phyloP scores from a whole-genome alignment of 1,284 basidiomycete genomes.

The Rhodotorula mucilaginosa region DNA sequence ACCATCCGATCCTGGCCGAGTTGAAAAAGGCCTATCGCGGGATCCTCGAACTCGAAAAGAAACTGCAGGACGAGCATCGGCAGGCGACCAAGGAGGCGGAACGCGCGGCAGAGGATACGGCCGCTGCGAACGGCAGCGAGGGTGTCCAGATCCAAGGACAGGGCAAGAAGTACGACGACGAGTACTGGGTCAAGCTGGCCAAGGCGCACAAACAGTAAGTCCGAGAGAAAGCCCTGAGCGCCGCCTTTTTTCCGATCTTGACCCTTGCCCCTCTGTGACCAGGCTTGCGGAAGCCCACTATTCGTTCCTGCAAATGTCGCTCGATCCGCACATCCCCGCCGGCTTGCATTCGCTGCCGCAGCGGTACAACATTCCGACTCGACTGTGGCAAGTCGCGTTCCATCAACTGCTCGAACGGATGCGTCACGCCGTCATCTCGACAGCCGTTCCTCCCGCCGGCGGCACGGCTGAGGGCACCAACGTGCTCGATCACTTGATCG shows the following conservation, averaged over 20 bases:
- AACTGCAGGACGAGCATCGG: conserved; percentile 63
- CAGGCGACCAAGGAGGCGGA: conserved; percentile 20
- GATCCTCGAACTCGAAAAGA: conserved; percentile 69
- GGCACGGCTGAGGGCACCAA: conserved; percentile 23
- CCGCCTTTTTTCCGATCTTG: no score
- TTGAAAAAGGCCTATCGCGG: conserved; percentile 76
- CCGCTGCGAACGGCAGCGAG: conserved; percentile 45
- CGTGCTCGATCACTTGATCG: conserved; percentile 69
- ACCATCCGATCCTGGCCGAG: conserved; percentile 64
- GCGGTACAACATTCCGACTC: conserved; percentile 90
- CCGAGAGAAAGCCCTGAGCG: not conserved
- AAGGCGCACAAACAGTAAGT: conserved; percentile 44
- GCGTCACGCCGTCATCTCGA: conserved; percentile 66
- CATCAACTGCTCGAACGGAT: conserved; percentile 85
- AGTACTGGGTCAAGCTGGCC: conserved; percentile 43
- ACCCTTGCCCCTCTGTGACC: not conserved
- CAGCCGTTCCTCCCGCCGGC: conserved; percentile 24
- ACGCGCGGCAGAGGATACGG: conserved; percentile 43
- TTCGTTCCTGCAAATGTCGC: conserved; percentile 78
- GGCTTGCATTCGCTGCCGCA: conserved; percentile 83
- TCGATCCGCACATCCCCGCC: conserved; percentile 79
- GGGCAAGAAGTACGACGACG: conserved; percentile 34
- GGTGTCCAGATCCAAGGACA: conserved; percentile 25
- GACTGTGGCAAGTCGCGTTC: conserved; percentile 89
- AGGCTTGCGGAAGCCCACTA: conserved; percentile 87